Evolutionary conservation across 257 asterid genomes (phyloP).

Genomic region (Prunella vulgaris): DNA sequence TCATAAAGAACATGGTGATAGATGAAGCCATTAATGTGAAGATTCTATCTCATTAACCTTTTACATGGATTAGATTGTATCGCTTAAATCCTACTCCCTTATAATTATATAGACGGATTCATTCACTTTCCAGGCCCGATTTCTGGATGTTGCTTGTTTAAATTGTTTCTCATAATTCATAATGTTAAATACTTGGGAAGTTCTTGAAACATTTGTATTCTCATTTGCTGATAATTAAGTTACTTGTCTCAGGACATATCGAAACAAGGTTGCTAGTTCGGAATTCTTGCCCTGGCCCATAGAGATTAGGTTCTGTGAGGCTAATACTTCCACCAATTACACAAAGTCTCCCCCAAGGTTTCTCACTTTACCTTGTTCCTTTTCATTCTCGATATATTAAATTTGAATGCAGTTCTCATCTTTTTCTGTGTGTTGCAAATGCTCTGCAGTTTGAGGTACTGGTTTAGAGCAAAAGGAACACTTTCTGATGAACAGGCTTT

Average conservation of each 20-base stretch:
- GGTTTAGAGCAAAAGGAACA: slow-evolving; percentile 92
- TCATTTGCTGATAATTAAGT: neutral
- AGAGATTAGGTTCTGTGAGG: slow-evolving; percentile 81
- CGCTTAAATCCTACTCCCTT: neutral
- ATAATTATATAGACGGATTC: neutral
- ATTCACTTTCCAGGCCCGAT: slow-evolving; percentile 8
- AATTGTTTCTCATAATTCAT: slow-evolving; percentile 5
- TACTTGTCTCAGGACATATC: slow-evolving; percentile 59
- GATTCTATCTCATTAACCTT: too few relatives aligned
- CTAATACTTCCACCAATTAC: slow-evolving; percentile 57
- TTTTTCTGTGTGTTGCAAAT: slow-evolving; percentile 13
- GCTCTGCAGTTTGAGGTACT: slow-evolving; percentile 71
- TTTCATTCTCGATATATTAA: slow-evolving; percentile 20
- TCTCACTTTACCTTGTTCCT: slow-evolving; percentile 16
- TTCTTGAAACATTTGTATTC: slow-evolving; percentile 1
- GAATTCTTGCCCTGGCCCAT: slow-evolving; percentile 83
- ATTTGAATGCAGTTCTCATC: slow-evolving; percentile 5
- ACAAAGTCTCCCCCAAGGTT: slow-evolving; percentile 92
- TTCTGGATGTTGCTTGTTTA: slow-evolving; percentile 1
- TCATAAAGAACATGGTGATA: neutral
- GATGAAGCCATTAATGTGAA: too few relatives aligned
- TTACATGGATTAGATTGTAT: slow-evolving; percentile 7
- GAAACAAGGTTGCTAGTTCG: slow-evolving; percentile 77
- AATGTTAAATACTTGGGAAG: slow-evolving; percentile 13
- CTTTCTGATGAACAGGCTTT: slow-evolving; percentile 91